Percentiles rank a stretch among this genome's conserved stretches.
These are phyloP conservation scores for Dioscorea alata DNA, from an alignment of 106 monocot genomes.

Conservation along the genomic window DNA sequence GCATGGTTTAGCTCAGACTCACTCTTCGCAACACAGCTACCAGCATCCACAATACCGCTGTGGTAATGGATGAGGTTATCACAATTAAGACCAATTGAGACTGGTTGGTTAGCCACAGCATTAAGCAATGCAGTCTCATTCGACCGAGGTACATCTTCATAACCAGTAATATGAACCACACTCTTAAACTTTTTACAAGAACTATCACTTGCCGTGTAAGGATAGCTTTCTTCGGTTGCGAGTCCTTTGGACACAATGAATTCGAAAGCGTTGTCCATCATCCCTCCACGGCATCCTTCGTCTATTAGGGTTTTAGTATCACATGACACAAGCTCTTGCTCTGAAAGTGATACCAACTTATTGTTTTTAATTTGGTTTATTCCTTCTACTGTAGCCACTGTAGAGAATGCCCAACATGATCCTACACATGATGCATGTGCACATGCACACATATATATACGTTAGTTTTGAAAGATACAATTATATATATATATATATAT, in stretches of 20 bases:
- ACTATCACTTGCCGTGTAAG: background rate
- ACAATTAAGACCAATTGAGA: too few species aligned
- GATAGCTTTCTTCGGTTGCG: background rate
- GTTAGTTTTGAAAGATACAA: too few species aligned
- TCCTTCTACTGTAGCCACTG: conserved; percentile 6
- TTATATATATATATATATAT: too few species aligned
- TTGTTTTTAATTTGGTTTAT: background rate
- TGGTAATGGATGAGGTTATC: too few species aligned
- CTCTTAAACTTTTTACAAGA: background rate
- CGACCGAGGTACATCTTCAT: background rate
- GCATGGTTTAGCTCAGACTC: background rate
- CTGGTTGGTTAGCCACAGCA: background rate
- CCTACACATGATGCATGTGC: background rate
- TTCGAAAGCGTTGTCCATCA: background rate
- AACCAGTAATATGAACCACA: background rate
- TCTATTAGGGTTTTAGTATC: background rate
- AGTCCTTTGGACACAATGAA: background rate
- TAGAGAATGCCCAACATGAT: conserved; percentile 3
- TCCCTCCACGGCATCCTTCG: background rate
- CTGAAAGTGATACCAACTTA: background rate
- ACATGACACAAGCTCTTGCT: conserved; percentile 3
- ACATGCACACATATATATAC: background rate
- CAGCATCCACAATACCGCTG: too few species aligned
- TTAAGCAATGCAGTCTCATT: background rate
- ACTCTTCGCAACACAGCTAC: too few species aligned